Evolutionary conservation across 2,329 filamentous ascomycete genomes (phyloP).

Genomic region (Paecilomyces sp.): DNA sequence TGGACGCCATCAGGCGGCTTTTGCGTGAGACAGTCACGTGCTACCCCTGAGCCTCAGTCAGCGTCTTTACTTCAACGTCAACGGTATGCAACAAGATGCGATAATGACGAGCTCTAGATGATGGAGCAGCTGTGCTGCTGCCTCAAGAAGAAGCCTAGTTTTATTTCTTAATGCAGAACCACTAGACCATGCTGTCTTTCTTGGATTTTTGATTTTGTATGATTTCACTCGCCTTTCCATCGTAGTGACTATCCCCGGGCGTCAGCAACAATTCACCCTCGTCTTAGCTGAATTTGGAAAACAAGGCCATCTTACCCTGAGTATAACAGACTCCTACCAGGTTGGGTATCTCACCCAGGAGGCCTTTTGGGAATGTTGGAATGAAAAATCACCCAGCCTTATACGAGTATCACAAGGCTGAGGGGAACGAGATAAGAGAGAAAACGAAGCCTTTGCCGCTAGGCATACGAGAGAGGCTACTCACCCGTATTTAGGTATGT

Average conservation of each 20-base stretch:
- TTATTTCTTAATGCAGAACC: neutral
- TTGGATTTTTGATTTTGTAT: neutral
- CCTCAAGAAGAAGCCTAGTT: neutral
- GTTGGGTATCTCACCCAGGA: neutral
- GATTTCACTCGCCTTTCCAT: neutral
- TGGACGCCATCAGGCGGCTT: neutral
- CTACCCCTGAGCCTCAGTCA: neutral
- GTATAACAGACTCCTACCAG: neutral
- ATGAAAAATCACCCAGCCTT: too few species aligned
- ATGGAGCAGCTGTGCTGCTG: neutral
- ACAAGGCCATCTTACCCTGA: neutral
- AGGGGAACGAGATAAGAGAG: too few species aligned
- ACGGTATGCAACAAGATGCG: neutral
- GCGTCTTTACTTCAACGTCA: neutral
- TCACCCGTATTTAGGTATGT: too few species aligned
- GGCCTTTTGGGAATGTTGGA: too few species aligned
- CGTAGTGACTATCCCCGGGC: neutral
- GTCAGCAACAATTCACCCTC: neutral
- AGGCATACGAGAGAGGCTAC: too few species aligned
- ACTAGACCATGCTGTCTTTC: neutral
- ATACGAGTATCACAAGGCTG: too few species aligned
- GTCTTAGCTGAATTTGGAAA: neutral
- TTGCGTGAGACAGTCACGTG: neutral
- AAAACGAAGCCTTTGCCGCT: too few species aligned
- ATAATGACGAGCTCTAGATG: neutral